A percentile compares a stretch with the other conserved stretches of the same genome.
Evolutionary conservation across 345 rosid species (phyloP).

Genomic region (Corchorus capsularis): DNA sequence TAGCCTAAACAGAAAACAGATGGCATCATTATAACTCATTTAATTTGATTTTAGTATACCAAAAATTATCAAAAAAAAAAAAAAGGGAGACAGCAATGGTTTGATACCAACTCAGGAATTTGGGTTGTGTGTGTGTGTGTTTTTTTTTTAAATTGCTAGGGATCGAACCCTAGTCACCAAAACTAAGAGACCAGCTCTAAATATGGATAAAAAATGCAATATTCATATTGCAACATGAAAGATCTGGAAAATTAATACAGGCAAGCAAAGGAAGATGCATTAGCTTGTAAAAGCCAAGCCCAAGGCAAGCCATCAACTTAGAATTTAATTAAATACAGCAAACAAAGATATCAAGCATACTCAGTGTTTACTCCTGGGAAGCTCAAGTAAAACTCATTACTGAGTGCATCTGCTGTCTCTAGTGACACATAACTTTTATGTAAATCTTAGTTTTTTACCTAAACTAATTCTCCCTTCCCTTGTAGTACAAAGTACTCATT

Average conservation of each 20-base stretch:
- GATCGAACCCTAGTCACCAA: too few relatives aligned
- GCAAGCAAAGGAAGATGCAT: not conserved
- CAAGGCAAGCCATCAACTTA: not conserved
- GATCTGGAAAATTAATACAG: not conserved
- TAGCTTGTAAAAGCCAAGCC: not conserved
- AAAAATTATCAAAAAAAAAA: too few relatives aligned
- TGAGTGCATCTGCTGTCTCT: not conserved
- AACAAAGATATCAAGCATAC: not conserved
- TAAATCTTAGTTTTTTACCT: not conserved
- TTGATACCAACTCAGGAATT: not conserved
- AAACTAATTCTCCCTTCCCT: not conserved
- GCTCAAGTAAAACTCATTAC: too few relatives aligned
- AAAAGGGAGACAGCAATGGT: not conserved
- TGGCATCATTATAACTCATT: not conserved
- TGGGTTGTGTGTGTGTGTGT: too few relatives aligned
- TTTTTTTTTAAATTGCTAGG: too few relatives aligned
- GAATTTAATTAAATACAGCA: not conserved
- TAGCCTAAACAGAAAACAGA: constrained; percentile 46
- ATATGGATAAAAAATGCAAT: not conserved
- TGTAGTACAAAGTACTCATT: not conserved
- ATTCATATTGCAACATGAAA: not conserved
- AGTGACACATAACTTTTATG: not conserved
- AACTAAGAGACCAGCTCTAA: too few relatives aligned
- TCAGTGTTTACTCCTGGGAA: not conserved
- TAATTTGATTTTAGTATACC: not conserved